Evolutionary conservation across 1,284 basidiomycete species (phyloP), one percentile per base, ranked within the genome.

Genomic region (Abortiporus biennis): DNA sequence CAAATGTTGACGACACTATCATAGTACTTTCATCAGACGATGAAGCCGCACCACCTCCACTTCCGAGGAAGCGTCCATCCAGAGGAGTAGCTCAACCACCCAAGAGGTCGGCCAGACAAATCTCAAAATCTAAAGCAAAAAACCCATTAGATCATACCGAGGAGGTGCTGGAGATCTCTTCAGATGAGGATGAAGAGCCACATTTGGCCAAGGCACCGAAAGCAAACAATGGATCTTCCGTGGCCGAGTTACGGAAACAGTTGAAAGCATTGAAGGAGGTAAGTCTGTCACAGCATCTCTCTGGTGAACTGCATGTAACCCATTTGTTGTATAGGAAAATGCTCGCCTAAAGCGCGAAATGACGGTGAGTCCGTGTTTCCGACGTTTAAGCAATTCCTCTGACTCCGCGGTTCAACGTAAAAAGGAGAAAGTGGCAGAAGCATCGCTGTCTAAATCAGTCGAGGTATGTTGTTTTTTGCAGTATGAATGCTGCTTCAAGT

Each of bases 1-100:
- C 24, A 2, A 21, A 27, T 30, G 15, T 23, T 12, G 33, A 36
- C 5, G 64, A 59, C 39, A 68, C 63, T 8, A 37, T 53, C 24
- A 49, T 56, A 13, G 49, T 58, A 43, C 56, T 72, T 1, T 62
- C 51, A 6, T 48, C 43, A 39, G 58, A 52, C 36, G 58, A 69
- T 46, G 64, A 69, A 42, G 69, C 41, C 2, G 43, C 44, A 11
- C 41, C 38, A n/a, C n/a, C n/a, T n/a, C n/a, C n/a, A 2, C 19
- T 42, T 9, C 40, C 40, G 5, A 42, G 22, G 40, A 42, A 42
- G 23, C 32, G 40, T 11, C 32, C 24, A 15, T n/a, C n/a, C n/a
- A n/a, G n/a, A n/a, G n/a, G n/a, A n/a, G n/a, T n/a, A n/a, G n/a
- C n/a, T n/a, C n/a, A n/a, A n/a, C 4, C 15, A 20, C 40, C 19